These are phyloP conservation scores for Kockiozyma suomiensis DNA, from an alignment of 805 yeast species.

Conservation along the genomic window DNA sequence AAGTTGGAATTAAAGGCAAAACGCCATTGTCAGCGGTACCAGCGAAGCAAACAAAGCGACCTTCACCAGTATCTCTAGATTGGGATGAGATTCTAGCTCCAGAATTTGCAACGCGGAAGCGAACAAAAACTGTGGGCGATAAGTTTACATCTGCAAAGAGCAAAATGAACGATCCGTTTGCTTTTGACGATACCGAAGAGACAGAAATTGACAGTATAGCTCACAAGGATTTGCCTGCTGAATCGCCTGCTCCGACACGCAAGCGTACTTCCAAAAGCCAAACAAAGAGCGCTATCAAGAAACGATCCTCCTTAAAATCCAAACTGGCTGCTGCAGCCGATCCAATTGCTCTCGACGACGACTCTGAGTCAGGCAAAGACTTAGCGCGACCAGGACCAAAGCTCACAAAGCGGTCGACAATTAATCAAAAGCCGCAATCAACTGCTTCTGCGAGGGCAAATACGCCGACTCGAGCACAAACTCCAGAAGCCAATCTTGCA, in stretches of 20 bases:
- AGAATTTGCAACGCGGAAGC: no score
- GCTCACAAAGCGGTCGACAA: no score
- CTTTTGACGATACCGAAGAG: constrained; percentile 1
- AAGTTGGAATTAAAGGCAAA: background rate
- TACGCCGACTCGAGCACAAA: background rate
- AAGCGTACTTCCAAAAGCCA: background rate
- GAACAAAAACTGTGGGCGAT: background rate
- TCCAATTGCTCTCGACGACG: background rate
- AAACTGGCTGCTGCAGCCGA: background rate
- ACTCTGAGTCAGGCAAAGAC: background rate
- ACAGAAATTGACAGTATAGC: background rate
- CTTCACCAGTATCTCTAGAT: background rate
- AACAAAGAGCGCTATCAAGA: background rate
- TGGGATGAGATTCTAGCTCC: background rate
- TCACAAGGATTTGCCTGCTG: background rate
- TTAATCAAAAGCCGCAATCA: no score
- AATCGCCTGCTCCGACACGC: background rate
- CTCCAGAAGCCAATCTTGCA: background rate
- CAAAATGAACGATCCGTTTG: background rate
- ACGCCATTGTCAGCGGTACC: background rate
- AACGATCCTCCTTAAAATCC: background rate
- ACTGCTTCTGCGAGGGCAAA: no score
- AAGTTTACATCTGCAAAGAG: background rate
- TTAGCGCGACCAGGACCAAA: no score
- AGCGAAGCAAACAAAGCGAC: background rate